phyloP scores from a whole-genome alignment of 2,329 filamentous ascomycete genomes.

The Colletotrichum camelliae region DNA sequence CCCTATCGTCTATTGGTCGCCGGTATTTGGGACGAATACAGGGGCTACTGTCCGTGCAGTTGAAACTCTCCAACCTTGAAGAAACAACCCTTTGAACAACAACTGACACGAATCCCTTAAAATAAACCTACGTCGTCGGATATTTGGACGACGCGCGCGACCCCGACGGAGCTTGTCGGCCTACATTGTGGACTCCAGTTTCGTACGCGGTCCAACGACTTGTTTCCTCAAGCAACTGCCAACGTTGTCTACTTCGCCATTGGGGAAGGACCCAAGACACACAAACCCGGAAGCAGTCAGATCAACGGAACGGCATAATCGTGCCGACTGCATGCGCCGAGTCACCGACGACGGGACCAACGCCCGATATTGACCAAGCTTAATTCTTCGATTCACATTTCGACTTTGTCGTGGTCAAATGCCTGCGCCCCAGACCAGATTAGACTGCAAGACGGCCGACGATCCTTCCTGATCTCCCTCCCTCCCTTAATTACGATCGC shows the following conservation, averaged over 20 bases:
- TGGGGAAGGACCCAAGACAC: not conserved
- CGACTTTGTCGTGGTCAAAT: not conserved
- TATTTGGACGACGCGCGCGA: conserved; percentile 3
- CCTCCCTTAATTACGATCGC: not conserved
- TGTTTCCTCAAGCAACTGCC: not conserved
- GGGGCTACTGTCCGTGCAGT: conserved; percentile 14
- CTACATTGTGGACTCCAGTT: not conserved
- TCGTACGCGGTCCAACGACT: not conserved
- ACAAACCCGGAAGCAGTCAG: not conserved
- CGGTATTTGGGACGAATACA: conserved; percentile 13
- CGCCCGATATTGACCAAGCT: not conserved
- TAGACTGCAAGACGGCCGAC: conserved; percentile 9
- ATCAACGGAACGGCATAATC: conserved; percentile 5
- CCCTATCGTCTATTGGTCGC: conserved; percentile 5
- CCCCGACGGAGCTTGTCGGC: not conserved
- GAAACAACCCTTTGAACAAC: conserved; percentile 5
- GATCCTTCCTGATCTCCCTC: conserved; percentile 1
- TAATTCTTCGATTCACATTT: not conserved
- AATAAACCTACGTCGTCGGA: not conserved
- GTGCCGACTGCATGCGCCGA: conserved; percentile 13
- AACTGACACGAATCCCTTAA: not conserved
- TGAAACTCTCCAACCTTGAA: conserved; percentile 16
- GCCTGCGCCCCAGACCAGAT: not conserved
- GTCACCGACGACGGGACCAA: not conserved
- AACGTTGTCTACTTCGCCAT: not conserved